Conservation (phyloP, 1,284 basidiomycete species). For the Apiotrichum veenhuisii region DNA sequence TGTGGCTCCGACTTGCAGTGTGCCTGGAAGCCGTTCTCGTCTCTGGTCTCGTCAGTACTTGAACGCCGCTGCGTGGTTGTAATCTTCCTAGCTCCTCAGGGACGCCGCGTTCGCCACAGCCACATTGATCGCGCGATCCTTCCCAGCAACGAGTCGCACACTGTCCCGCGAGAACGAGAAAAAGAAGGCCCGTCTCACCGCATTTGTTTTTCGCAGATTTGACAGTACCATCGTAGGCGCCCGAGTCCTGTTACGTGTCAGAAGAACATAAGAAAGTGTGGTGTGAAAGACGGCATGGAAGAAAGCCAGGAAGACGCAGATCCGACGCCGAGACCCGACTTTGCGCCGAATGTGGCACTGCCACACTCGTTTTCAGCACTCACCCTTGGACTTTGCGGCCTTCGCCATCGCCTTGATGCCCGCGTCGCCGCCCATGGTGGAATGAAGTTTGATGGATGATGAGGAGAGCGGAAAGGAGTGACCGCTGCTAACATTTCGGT, state of each 20-base stretch:
- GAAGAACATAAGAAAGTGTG: background rate
- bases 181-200: too few species aligned
- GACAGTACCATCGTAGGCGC: constrained; percentile 90
- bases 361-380: constrained; percentile 7
- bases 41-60: too few species aligned
- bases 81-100: too few species aligned
- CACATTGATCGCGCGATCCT: too few species aligned
- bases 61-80: too few species aligned
- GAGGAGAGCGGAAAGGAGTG: background rate
- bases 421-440: constrained; percentile 56
- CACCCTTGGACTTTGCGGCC: constrained; percentile 89
- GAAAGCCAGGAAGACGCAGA: background rate
- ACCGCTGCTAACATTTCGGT: too few species aligned
- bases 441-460: background rate
- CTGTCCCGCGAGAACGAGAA: too few species aligned
- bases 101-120: too few species aligned
- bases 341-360: background rate
- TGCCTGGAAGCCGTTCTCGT: constrained; percentile 84
- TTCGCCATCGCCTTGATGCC: constrained; percentile 89
- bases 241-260: constrained; percentile 59
- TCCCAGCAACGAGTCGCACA: too few species aligned
- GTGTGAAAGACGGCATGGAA: background rate
- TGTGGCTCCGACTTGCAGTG: constrained; percentile 55
- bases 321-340: background rate
- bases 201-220: constrained; percentile 82